These are phyloP conservation scores for Pleurostoma richardsiae DNA, from an alignment of 2,329 filamentous ascomycete species.

Conservation along the genomic window DNA sequence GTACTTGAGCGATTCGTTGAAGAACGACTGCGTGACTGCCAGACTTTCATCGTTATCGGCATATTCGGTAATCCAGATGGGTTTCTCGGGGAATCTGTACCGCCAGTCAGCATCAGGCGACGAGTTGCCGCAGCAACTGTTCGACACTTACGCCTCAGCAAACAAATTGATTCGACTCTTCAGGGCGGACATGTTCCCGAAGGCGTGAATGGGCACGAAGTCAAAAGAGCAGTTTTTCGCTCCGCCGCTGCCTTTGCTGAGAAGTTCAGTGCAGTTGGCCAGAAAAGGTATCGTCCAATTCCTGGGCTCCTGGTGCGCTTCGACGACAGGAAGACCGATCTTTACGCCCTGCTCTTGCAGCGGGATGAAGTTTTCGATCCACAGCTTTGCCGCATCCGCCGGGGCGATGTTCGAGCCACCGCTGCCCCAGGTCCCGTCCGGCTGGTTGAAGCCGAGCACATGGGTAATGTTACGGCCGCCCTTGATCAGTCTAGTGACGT, in stretches of 20 bases:
- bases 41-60: slow-evolving; percentile 3
- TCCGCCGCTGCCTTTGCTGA: background rate
- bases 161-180: background rate
- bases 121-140: background rate
- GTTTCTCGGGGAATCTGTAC: slow-evolving; percentile 6
- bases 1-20: slow-evolving; percentile 13
- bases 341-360: background rate
- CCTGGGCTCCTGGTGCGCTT: background rate
- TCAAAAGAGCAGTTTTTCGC: background rate
- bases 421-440: background rate
- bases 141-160: background rate
- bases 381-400: background rate
- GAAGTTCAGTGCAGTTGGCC: background rate
- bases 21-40: slow-evolving; percentile 13
- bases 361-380: slow-evolving; percentile 1
- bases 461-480: background rate
- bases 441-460: slow-evolving; percentile 1
- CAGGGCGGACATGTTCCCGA: background rate
- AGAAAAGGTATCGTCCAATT: background rate
- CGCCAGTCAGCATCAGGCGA: background rate
- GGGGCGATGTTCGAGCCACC: background rate
- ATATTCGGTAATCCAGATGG: slow-evolving; percentile 16
- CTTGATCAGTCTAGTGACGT: background rate
- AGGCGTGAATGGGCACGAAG: background rate
- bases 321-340: background rate